Evolutionary conservation across 2,329 filamentous ascomycete species (phyloP).

Genomic region (Mycosphaerella arachidis): DNA sequence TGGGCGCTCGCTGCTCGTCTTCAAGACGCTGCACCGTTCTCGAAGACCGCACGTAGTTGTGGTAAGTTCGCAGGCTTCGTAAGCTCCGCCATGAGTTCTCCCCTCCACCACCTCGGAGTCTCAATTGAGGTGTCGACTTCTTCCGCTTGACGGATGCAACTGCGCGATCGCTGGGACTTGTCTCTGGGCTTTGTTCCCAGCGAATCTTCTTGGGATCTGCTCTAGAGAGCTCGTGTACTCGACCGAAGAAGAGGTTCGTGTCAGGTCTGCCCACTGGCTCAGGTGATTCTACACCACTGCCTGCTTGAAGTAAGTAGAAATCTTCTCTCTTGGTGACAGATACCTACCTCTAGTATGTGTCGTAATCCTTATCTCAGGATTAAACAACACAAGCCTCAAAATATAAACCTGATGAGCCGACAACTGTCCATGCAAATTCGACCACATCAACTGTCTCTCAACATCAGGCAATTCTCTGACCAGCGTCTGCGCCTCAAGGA

Average conservation of each 20-base stretch:
- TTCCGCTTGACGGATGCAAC: not conserved
- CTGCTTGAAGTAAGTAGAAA: not conserved
- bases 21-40: not conserved
- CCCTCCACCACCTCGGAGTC: slow-evolving; percentile 2
- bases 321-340: not conserved
- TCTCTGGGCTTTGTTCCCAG: not conserved
- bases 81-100: not conserved
- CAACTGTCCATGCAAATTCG: not conserved
- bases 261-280: not conserved
- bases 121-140: not conserved
- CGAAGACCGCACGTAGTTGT: not conserved
- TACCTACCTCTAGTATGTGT: not conserved
- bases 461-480: not conserved
- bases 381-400: slow-evolving; percentile 4
- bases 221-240: not conserved
- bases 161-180: not conserved
- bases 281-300: not conserved
- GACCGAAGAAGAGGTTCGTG: not conserved
- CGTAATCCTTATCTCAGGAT: slow-evolving; percentile 1
- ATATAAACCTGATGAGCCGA: not conserved
- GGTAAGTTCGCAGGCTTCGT: not conserved
- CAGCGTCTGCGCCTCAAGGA: not conserved
- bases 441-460: slow-evolving; percentile 1
- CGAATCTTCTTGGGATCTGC: not conserved
- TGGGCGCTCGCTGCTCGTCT: not conserved